Base-by-base conservation (phyloP, 371 early-diverging fungal genomes). In the Funneliformis caledonium region DNA sequence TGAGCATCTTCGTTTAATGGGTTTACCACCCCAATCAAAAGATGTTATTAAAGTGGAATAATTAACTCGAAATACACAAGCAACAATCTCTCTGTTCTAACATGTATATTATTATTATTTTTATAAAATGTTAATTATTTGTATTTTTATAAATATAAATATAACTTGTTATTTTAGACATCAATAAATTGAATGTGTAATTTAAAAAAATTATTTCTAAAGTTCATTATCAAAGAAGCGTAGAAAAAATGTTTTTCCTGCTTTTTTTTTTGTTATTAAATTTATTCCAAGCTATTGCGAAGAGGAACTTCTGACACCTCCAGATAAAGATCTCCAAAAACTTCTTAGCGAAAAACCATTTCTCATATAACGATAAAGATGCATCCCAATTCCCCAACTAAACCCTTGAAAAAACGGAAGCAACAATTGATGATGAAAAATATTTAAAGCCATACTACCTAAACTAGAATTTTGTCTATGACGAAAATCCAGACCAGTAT, bases 331-430 rank as follows among this genome's bases (percentile, higher is more conserved):
- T 31, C 72, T 33, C 50, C 47, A 72, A 26, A 72, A 50, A 47
- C 5, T 50, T 48, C 72, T 72, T 14, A 72, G 3, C 14, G 72
- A 50, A 48, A 72, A 72, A 0, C 72, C 72, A 31, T 52, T 48
- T 48, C 72, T 47, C 33, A 72, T 22, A 72, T 72, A 78, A 47
- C 78, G 78, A 67, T 78, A 78, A 59, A 78, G 16, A 42, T 78
- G 64, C 8, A 67, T 59, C 33, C 67, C 86, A 47, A 86, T 82
- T 33, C 85, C 86, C 86, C 86, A 86, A 73, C 84, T 82, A 82
- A 86, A 86, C 10, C 86, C 86, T 47, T 86, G 86, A 56, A 86
- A 56, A 50, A 86, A 86, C 14, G 86, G 86, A 76, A 83, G 81
- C 56, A 86, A 81, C 62, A 86, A 83, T 43, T 84, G 83, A 31